Evolutionary conservation across 768 basidiomycete genomes (phyloP).

Genomic region (Lentinula sp.): DNA sequence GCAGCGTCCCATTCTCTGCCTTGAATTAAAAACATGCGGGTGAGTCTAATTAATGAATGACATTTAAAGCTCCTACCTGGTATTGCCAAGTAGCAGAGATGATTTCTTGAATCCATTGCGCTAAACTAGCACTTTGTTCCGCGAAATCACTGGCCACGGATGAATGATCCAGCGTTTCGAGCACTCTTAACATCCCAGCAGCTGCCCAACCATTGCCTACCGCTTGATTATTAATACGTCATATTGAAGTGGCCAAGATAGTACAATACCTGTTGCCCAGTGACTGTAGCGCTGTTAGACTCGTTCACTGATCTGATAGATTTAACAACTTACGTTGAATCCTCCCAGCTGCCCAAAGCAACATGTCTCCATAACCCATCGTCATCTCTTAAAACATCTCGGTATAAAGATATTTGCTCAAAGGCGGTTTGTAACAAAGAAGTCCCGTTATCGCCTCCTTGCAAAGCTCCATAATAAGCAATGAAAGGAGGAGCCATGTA

Average conservation of each 20-base stretch:
- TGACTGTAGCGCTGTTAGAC: conserved; percentile 18
- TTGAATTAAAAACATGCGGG: conserved; percentile 9
- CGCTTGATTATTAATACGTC: not conserved
- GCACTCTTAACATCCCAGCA: conserved; percentile 55
- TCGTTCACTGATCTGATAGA: not conserved
- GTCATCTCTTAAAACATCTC: conserved; percentile 42
- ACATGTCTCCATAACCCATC: conserved; percentile 54
- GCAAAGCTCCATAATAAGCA: conserved; percentile 54
- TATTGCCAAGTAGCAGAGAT: conserved; percentile 32
- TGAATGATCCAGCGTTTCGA: conserved; percentile 45
- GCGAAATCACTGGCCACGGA: conserved; percentile 27
- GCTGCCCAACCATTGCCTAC: conserved; percentile 65
- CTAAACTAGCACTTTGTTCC: conserved; percentile 36
- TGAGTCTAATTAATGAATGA: not conserved
- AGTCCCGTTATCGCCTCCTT: conserved; percentile 26
- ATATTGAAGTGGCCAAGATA: not conserved
- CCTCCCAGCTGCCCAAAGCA: conserved; percentile 35
- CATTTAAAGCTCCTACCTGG: conserved; percentile 25
- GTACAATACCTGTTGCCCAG: conserved; percentile 47
- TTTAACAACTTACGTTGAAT: conserved; percentile 22
- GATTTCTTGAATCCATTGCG: conserved; percentile 51
- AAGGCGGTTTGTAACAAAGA: conserved; percentile 43
- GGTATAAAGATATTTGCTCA: conserved; percentile 51
- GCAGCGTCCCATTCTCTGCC: conserved; percentile 38
- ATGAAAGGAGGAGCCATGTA: conserved; percentile 46